Evolutionary conservation across 768 basidiomycete genomes (phyloP), one percentile per base, ranked within the genome.

Genomic region (Lactarius hatsudake): DNA sequence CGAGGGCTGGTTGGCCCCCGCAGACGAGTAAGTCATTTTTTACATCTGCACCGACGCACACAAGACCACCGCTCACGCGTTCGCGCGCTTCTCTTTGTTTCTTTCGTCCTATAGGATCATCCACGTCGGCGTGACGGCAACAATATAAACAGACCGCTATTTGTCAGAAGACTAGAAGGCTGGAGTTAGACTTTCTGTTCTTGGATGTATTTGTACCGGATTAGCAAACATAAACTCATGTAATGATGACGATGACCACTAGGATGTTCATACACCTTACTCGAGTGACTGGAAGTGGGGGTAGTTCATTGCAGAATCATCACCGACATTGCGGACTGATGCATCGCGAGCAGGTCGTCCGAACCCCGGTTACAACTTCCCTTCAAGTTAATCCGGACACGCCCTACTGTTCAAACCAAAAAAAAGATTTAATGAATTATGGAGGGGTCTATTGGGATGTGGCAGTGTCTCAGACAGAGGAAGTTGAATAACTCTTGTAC

Each of bases 1-100:
- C 0, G 84, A 76, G 1, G 85, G 83, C 66, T 87, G 86, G 86
- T 67, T 82, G 7, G 82, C 81, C 0, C 79, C 81, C n/a, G 81
- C 81, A 2, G 86, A 87, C 65, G 83, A 86, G 84, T 85, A 73
- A 45, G 69, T 64, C 23, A 5, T 15, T 12, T 13, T 20, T n/a
- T n/a, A n/a, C n/a, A n/a, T n/a, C 12, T n/a, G 20, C 10, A 51
- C n/a, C 51, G 9, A 40, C n/a, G 26, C 55, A 51, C 8, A 6
- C 18, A 34, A 40, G 20, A n/a, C 5, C 51, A n/a, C 59, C 30
- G 17, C 63, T 59, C n/a, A 43, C 38, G 32, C 20, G 13, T 40
- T n/a, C 6, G 8, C 18, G 28, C n/a, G 38, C 23, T 23, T 10
- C 28, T 53, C 20, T 42, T 48, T 38, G 12, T 15, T 40, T 40